Evolutionary conservation across 257 asterid species (phyloP).

Genomic region (Lithospermum erythrorhizon): DNA sequence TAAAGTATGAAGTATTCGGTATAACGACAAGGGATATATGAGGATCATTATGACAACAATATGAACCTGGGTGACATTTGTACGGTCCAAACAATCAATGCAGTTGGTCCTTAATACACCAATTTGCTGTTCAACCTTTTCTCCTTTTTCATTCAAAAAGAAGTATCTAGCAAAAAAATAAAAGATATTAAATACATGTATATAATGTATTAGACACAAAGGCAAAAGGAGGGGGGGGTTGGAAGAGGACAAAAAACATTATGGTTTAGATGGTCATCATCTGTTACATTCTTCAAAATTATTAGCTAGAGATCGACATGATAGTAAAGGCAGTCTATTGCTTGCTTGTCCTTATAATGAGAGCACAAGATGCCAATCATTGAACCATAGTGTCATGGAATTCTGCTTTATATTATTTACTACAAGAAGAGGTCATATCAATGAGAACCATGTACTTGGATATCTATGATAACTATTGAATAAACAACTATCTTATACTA

Average conservation of each 20-base stretch:
- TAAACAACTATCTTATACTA: neutral
- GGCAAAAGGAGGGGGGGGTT: too few relatives aligned
- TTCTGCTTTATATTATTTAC: too few relatives aligned
- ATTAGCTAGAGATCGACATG: too few relatives aligned
- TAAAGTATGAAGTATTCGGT: neutral
- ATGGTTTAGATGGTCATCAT: too few relatives aligned
- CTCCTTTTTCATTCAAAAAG: conserved; percentile 68
- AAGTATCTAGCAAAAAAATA: conserved; percentile 43
- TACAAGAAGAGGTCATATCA: neutral
- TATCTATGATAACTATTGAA: neutral
- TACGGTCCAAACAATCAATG: conserved; percentile 94
- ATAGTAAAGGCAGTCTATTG: too few relatives aligned
- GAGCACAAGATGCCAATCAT: too few relatives aligned
- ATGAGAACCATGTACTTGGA: neutral
- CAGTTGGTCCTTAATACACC: conserved; percentile 94
- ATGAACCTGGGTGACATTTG: conserved; percentile 90
- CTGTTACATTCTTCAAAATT: too few relatives aligned
- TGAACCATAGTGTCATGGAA: too few relatives aligned
- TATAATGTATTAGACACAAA: too few relatives aligned
- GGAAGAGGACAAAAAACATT: too few relatives aligned
- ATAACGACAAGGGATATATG: too few relatives aligned
- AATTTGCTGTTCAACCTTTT: conserved; percentile 62
- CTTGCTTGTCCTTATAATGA: too few relatives aligned
- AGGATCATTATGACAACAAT: neutral
- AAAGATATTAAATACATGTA: neutral